Base-by-base conservation (phyloP, 345 rosid genomes). In the Toxicodendron radicans region DNA sequence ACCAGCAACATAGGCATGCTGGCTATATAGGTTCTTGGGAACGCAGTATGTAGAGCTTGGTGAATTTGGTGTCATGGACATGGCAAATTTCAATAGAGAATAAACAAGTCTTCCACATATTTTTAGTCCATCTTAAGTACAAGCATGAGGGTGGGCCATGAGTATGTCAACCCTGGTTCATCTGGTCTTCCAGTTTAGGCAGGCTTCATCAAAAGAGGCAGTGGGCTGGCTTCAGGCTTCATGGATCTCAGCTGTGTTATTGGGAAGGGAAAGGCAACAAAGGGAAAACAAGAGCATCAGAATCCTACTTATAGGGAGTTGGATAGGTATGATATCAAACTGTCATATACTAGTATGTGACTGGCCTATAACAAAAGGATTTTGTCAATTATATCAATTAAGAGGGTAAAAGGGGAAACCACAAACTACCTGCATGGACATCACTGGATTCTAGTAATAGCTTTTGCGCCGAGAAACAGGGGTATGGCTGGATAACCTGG, bases 151-250 rank as follows among this genome's bases (percentile, higher is more conserved):
- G 86, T 85, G 75, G 93, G 89, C 90, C 88, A 90, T 77, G 87
- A 80, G 76, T 75, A 73, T 83, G 87, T 78, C 89, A 87, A 79
- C 74, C 77, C 88, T 83, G 87, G 97, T 90, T 89, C 94, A 89
- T 87, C 90, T 75, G 90, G 91, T 93, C 99, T 89, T 93, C 99
- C 72, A 77, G 91, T 85, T 89, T 84, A 84, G 93, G 87, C 94
- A 83, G 90, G 95, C 97, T 86, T 89, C 97, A 86, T 85, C 88
- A 85, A 85, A 82, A 82, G 87, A 73, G 89, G 85, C 89, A 76
- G 89, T 84, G 83, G 91, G 84, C 90, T 78, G 88, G 93, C 98
- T 83, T 91, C 98, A 83, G 97, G 98, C 97, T 85, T 87, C 97
- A 80, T 82, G 83, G 82, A 86, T 85, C 82, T 88, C 92, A 85